Evolutionary conservation across 345 rosid species (phyloP), one percentile per base, ranked within the genome.

Genomic region (Brassica carinata): DNA sequence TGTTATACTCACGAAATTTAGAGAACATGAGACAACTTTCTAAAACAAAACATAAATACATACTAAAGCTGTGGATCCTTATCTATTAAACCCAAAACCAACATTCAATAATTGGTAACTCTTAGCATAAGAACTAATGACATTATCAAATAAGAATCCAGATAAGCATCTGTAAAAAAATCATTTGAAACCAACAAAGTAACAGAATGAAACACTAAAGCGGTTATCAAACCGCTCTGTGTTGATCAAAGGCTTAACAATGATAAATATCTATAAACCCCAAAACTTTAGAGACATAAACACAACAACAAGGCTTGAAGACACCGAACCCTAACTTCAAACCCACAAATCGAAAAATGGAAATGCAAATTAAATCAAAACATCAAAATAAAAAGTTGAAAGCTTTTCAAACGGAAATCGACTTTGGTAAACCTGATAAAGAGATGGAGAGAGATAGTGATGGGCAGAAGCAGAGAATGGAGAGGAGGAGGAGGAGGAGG

Each of bases 1-100:
- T 51, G 57, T 51, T 51, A 51, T 43, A 43, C 3, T 43, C 51
- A 43, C 51, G 51, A 63, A 13, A 15, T 65, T 33, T 34, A 7
- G 14, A 17, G 3, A 15, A 78, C 8, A 23, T 34, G 78, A 70
- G 48, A 63, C 64, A 75, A 59, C 43, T 48, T 72, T 43, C 58
- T 66, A 14, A 68, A 33, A 69, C 17, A 48, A 48, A 48, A 48
- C 55, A 48, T 10, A 13, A 13, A 48, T 14, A 13, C 1, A 13
- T 4, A 48, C 14, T 89, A 91, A 38, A 92, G 90, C 87, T 89
- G 92, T 0, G 94, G 93, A 14, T 89, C 92, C 94, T 1, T 90
- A 90, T 75, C 95, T 90, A 84, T 62, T 18, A 10, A 15, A 15
- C 19, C 4, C 57, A 51, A 51, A 76, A 64, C 15, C 15, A 79